phyloP scores from a whole-genome alignment of 768 basidiomycete genomes.

The Boletus rubescentipes region DNA sequence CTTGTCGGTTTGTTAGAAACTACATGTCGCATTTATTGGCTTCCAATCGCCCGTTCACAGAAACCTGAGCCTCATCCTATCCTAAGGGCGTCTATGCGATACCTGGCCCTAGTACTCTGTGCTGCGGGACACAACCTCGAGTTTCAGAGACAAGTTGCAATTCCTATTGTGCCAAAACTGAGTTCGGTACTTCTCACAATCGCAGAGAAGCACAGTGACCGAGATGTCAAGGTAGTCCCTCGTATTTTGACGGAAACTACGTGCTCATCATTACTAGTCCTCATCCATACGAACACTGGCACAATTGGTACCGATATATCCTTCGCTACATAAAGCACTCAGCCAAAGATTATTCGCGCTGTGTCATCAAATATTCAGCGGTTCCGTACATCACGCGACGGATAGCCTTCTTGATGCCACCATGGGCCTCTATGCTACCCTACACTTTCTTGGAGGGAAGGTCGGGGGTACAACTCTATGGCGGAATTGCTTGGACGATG shows the following conservation, averaged over 20 bases:
- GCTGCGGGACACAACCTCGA: conserved; percentile 62
- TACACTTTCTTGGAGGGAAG: conserved; percentile 78
- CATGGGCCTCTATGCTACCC: conserved; percentile 55
- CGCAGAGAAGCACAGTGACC: conserved; percentile 49
- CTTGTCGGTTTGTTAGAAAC: conserved; percentile 59
- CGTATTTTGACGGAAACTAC: neutral
- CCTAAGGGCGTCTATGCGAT: conserved; percentile 62
- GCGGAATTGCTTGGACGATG: conserved; percentile 74
- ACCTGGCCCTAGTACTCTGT: conserved; percentile 61
- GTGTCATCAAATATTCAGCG: conserved; percentile 55
- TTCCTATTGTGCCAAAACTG: conserved; percentile 73
- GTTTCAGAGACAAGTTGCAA: conserved; percentile 76
- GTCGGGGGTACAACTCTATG: conserved; percentile 69
- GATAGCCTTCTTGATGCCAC: conserved; percentile 44
- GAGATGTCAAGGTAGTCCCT: conserved; percentile 52
- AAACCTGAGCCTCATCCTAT: conserved; percentile 65
- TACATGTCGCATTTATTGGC: conserved; percentile 14
- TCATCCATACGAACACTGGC: conserved; percentile 48
- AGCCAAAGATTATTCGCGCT: conserved; percentile 52
- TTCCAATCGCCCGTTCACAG: conserved; percentile 38
- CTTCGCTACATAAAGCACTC: conserved; percentile 60
- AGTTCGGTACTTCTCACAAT: conserved; percentile 55
- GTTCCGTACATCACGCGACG: conserved; percentile 46
- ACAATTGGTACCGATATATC: conserved; percentile 62
- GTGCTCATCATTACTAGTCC: conserved; percentile 35